Percentiles rank a stretch among this genome's conserved stretches.
Conservation (phyloP, 1,284 basidiomycete genomes). For the Limonomyces culmigenus region DNA sequence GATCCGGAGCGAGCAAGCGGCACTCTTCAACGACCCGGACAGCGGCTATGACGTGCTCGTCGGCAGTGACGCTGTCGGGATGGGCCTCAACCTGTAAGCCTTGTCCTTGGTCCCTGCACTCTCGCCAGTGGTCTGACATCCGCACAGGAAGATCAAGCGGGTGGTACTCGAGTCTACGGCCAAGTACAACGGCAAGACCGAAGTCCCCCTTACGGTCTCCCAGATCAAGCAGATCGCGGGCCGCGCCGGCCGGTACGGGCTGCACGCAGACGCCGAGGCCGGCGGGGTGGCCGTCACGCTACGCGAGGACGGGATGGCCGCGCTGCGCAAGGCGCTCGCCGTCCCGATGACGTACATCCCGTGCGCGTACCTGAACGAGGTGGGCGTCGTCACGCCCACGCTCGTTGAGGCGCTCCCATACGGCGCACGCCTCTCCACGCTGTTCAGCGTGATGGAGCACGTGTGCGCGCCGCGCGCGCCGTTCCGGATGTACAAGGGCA, state of each 20-base stretch:
- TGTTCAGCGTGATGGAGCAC: slow-evolving; percentile 29
- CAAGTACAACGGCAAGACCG: slow-evolving; percentile 54
- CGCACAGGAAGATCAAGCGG: slow-evolving; percentile 73
- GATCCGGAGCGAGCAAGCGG: slow-evolving; percentile 77
- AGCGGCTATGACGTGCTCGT: slow-evolving; percentile 76
- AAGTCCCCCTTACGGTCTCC: slow-evolving; percentile 47
- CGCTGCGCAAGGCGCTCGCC: slow-evolving; percentile 30
- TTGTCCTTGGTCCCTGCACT: background rate
- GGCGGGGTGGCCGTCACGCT: slow-evolving; percentile 68
- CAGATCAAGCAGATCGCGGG: slow-evolving; percentile 96
- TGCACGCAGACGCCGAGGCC: slow-evolving; percentile 31
- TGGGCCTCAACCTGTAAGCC: slow-evolving; percentile 88
- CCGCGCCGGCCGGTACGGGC: slow-evolving; percentile 83
- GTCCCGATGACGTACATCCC: slow-evolving; percentile 19
- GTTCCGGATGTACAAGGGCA: slow-evolving; percentile 22
- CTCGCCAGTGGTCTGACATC: background rate
- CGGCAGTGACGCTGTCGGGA: slow-evolving; percentile 87
- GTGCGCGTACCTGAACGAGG: slow-evolving; percentile 17
- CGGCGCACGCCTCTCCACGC: slow-evolving; percentile 15
- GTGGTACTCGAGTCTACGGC: slow-evolving; percentile 68
- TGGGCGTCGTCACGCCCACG: slow-evolving; percentile 9
- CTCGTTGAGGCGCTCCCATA: slow-evolving; percentile 23
- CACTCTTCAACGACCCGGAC: slow-evolving; percentile 68
- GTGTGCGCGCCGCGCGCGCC: slow-evolving; percentile 28
- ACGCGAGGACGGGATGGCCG: slow-evolving; percentile 43